Evolutionary conservation across 352 stramenopile species (phyloP).

Genomic region (Phytophthora chlamydospora): DNA sequence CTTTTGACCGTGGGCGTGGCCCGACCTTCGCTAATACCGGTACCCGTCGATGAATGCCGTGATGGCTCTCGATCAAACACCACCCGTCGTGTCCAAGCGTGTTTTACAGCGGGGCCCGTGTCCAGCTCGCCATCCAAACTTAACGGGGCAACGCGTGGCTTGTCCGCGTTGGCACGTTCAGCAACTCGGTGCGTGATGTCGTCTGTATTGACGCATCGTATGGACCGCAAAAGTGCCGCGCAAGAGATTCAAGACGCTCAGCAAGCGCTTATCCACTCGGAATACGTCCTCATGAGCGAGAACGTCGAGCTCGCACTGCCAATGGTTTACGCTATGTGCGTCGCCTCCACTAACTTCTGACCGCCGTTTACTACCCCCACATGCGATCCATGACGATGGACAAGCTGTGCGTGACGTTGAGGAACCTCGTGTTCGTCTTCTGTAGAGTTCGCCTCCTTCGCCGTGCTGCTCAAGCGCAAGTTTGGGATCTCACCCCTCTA

Average conservation of each 20-base stretch:
- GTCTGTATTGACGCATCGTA: background rate
- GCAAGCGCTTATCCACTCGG: conserved; percentile 30
- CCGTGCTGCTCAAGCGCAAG: conserved; percentile 9
- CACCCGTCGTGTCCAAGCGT: no score
- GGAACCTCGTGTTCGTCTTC: conserved; percentile 17
- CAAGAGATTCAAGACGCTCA: conserved; percentile 12
- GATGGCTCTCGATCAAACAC: no score
- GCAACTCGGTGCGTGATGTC: background rate
- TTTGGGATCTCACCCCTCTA: conserved; percentile 34
- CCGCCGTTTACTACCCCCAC: conserved; percentile 29
- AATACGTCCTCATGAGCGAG: conserved; percentile 30
- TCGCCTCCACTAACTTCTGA: conserved; percentile 28
- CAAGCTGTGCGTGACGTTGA: background rate
- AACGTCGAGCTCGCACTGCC: conserved; percentile 37
- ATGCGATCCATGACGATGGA: conserved; percentile 2
- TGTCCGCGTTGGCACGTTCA: no score
- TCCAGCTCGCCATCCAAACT: no score
- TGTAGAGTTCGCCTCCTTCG: conserved; percentile 31
- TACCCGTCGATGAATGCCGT: no score
- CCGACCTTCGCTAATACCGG: no score
- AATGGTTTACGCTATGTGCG: conserved; percentile 27
- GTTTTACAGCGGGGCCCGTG: no score
- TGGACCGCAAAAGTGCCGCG: background rate
- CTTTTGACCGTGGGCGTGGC: no score
- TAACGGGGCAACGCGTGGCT: no score